Conservation (phyloP, 257 asterid genomes). For the Cruciata laevipes region DNA sequence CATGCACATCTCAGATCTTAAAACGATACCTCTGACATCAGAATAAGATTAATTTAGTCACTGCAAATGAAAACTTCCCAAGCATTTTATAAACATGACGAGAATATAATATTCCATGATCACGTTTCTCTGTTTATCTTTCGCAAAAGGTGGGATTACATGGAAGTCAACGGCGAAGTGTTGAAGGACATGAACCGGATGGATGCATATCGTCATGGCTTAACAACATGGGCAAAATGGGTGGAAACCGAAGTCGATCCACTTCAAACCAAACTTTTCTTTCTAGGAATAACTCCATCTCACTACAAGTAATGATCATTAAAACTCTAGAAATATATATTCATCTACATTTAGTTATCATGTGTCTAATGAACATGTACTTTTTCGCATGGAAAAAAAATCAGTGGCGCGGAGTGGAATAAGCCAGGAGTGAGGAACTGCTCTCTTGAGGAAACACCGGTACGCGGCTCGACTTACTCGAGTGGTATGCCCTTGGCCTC, state of each 20-base stretch:
- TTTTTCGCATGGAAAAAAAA: no score
- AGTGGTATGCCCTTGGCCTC: constrained; percentile 36
- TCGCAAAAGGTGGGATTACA: constrained; percentile 47
- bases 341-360: no score
- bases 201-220: constrained; percentile 41
- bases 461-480: constrained; percentile 38
- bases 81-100: no score
- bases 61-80: no score
- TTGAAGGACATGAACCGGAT: constrained; percentile 64
- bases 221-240: constrained; percentile 60
- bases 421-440: constrained; percentile 29
- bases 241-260: constrained; percentile 30
- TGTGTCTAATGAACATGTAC: no score
- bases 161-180: constrained; percentile 30
- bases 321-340: no score
- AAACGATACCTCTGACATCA: no score
- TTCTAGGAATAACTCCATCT: constrained; percentile 54
- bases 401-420: constrained; percentile 62
- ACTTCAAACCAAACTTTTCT: constrained; percentile 44
- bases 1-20: no score
- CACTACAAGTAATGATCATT: constrained; percentile 46
- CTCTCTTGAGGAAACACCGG: constrained; percentile 33
- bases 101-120: no score
- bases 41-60: no score
- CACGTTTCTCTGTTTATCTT: not conserved